Percentiles rank a stretch among this genome's conserved stretches.
Evolutionary conservation across 495 filamentous ascomycete genomes (phyloP).

Genomic region (Penicillium samsonianum): DNA sequence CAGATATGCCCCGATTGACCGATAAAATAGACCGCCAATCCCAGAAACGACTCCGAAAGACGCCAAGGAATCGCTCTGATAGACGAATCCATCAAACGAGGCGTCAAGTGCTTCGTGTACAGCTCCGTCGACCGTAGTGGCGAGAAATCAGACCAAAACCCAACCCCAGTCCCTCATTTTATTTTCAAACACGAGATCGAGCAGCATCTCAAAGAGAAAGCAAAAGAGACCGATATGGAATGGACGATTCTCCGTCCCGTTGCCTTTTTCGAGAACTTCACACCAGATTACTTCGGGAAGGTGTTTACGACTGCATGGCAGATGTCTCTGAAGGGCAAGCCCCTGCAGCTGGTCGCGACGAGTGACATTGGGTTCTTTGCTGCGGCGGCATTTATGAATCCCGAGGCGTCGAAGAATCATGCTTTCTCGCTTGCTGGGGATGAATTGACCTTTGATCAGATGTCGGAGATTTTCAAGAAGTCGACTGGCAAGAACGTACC

Average conservation of each 20-base stretch:
- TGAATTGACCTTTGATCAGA: slow-evolving; percentile 54
- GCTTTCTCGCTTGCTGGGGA: slow-evolving; percentile 60
- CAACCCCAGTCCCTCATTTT: slow-evolving; percentile 65
- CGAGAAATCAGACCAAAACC: slow-evolving; percentile 53
- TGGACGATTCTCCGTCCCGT: slow-evolving; percentile 66
- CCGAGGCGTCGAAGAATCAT: slow-evolving; percentile 45
- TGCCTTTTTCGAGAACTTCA: slow-evolving; percentile 69
- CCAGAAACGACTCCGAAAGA: slow-evolving; percentile 52
- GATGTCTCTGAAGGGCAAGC: slow-evolving; percentile 47
- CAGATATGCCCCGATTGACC: slow-evolving; percentile 24
- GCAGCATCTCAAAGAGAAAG: slow-evolving; percentile 53
- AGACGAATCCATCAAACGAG: slow-evolving; percentile 56
- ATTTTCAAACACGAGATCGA: slow-evolving; percentile 65
- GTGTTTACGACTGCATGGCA: slow-evolving; percentile 57
- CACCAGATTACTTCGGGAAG: slow-evolving; percentile 57
- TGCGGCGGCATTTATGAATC: slow-evolving; percentile 58
- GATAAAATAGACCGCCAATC: slow-evolving; percentile 44
- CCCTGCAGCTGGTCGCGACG: slow-evolving; percentile 59
- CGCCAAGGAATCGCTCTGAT: slow-evolving; percentile 63
- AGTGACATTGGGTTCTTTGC: slow-evolving; percentile 67
- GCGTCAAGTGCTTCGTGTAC: slow-evolving; percentile 66
- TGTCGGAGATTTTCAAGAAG: slow-evolving; percentile 50
- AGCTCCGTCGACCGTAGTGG: slow-evolving; percentile 68
- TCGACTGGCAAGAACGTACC: slow-evolving; percentile 52
- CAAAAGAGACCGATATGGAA: slow-evolving; percentile 46